Conservation (phyloP, 2,329 filamentous ascomycete species). For the Phialophora chinensis region DNA sequence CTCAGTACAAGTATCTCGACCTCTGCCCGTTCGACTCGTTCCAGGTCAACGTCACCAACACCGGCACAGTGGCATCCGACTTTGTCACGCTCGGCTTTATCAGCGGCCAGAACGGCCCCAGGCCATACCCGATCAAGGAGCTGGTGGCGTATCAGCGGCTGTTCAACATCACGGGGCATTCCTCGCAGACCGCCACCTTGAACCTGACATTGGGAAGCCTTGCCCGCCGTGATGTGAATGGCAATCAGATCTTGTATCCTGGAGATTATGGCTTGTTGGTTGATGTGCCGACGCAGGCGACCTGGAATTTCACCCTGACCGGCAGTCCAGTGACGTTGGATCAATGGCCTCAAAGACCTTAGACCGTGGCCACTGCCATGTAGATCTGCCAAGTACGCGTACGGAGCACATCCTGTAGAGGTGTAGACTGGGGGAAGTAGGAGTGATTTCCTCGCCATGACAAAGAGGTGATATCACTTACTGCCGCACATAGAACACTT, state of each 20-base stretch:
- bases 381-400: not conserved
- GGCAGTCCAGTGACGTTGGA: conserved; percentile 43
- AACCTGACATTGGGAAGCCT: conserved; percentile 49
- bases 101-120: conserved; percentile 47
- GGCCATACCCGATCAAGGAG: conserved; percentile 52
- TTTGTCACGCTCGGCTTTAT: conserved; percentile 51
- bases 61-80: conserved; percentile 46
- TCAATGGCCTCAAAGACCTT: conserved; percentile 44
- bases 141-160: conserved; percentile 50
- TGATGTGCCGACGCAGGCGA: conserved; percentile 48
- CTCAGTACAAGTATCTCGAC: conserved; percentile 42
- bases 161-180: conserved; percentile 38
- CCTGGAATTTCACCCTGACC: conserved; percentile 44
- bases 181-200: conserved; percentile 42
- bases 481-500: not conserved
- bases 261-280: conserved; percentile 51
- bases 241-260: conserved; percentile 50
- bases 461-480: not conserved
- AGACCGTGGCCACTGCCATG: too few relatives aligned
- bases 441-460: not conserved
- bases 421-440: not conserved
- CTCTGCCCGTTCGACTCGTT: conserved; percentile 49
- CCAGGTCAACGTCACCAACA: conserved; percentile 47
- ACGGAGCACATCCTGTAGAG: not conserved
- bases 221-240: conserved; percentile 47